Evolutionary conservation across 2,329 filamentous ascomycete species (phyloP), one percentile per base, ranked within the genome.

Genomic region (Penicillium thymicola): DNA sequence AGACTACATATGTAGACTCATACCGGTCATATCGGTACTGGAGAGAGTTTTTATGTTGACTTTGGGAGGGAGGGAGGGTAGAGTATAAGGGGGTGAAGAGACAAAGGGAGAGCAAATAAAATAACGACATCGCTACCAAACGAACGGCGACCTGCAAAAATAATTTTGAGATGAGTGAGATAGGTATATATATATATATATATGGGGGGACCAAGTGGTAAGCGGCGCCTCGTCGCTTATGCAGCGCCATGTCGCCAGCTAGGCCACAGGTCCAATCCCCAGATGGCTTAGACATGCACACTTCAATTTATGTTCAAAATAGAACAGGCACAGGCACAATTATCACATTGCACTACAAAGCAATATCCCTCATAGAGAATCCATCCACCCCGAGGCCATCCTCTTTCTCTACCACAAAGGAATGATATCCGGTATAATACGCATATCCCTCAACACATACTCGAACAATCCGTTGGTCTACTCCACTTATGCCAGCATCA

Each of bases 381-480:
- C 57, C 57, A 42, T 59, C 54, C 2, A 60, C 27, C 4, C 58
- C 57, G 8, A 61, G 51, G 1, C 59, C 54, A 36, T 62, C 59
- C 21, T 55, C 55, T 13, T 48, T 45, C 21, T 62, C 61, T 18
- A 62, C 47, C 6, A 59, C 48, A 18, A 64, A 62, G 7, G 47
- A 40, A 23, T 58, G 54, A 30, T 57, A 51, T 21, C 59, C 61
- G 0, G 58, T 60, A 52, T 64, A 62, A 51, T 58, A 60, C 1
- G 41, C 59, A 46, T 57, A 51, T n/a, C 58, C 59, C 14, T 59
- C 54, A 3, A 62, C 58, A 14, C 44, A 16, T 9, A 56, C 54
- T 23, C 41, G 40, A 14, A 54, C 51, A n/a, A 40, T 52, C 41
- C 13, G 40, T n/a, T 47, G 32, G 2, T 40, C 34, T 8, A 11